Conservation (phyloP, 768 basidiomycete species). For the Lactarius trivialis region DNA sequence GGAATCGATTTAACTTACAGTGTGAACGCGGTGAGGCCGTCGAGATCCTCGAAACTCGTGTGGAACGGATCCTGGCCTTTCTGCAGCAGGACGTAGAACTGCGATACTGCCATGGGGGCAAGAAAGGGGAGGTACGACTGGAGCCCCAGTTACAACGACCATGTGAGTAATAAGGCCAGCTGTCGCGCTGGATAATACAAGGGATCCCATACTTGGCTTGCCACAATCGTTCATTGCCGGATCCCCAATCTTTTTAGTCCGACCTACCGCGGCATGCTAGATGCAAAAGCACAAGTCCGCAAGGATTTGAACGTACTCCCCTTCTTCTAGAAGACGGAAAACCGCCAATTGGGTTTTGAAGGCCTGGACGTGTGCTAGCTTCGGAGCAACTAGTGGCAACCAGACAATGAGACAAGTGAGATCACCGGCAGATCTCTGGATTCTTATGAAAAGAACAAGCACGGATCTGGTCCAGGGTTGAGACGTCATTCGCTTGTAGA, state of each 20-base stretch:
- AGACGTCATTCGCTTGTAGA: not conserved
- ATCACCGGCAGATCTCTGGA: not conserved
- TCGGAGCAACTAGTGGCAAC: not conserved
- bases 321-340: not conserved
- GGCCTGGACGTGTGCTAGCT: not conserved
- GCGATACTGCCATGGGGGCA: conserved; percentile 29
- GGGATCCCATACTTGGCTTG: conserved; percentile 20
- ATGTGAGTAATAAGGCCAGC: conserved; percentile 5
- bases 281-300: not conserved
- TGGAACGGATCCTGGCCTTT: conserved; percentile 59
- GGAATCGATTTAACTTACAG: conserved; percentile 41
- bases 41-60: conserved; percentile 55
- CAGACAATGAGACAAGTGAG: not conserved
- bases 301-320: not conserved
- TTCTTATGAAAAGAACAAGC: not conserved
- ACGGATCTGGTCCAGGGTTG: not conserved
- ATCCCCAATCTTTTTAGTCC: conserved; percentile 13
- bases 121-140: conserved; percentile 6
- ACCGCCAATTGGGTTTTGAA: not conserved
- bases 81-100: conserved; percentile 49
- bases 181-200: conserved; percentile 16
- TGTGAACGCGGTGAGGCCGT: conserved; percentile 58
- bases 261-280: not conserved
- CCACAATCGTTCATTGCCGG: not conserved
- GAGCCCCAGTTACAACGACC: not conserved